A percentile compares a stretch with the other conserved stretches of the same genome.
Conservation (phyloP, 805 yeast species). For the Candida glaebosa region DNA sequence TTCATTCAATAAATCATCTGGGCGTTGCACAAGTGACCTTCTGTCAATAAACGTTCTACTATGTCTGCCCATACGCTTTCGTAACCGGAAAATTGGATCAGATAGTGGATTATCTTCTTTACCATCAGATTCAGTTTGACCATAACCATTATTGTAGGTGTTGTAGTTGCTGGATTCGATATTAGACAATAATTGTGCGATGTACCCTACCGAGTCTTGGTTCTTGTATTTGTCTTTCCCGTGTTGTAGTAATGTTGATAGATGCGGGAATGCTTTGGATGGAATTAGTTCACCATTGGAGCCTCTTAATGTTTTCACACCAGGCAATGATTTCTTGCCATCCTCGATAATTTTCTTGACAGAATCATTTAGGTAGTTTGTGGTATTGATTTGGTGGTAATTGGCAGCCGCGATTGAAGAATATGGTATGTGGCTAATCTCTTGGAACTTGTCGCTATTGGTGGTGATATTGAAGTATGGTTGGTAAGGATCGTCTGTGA, state of each 20-base stretch:
- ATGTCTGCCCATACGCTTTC: constrained; percentile 73
- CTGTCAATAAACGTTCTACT: constrained; percentile 75
- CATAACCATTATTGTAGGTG: constrained; percentile 38
- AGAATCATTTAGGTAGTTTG: constrained; percentile 47
- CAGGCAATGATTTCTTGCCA: constrained; percentile 44
- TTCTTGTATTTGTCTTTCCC: constrained; percentile 19
- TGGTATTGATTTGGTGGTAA: constrained; percentile 59
- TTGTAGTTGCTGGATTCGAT: constrained; percentile 37
- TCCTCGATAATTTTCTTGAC: constrained; percentile 42
- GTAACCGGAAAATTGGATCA: constrained; percentile 54
- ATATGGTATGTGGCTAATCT: constrained; percentile 68
- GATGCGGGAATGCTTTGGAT: constrained; percentile 46
- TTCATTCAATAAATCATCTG: constrained; percentile 34
- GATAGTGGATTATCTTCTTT: constrained; percentile 33
- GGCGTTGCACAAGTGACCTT: constrained; percentile 45
- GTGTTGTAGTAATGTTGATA: constrained; percentile 36
- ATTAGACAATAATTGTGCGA: constrained; percentile 37
- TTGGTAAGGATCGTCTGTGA: constrained; percentile 81
- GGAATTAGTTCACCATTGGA: constrained; percentile 48
- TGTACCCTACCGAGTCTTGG: constrained; percentile 25
- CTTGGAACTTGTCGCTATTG: constrained; percentile 44
- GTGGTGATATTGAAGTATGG: constrained; percentile 72
- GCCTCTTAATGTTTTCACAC: constrained; percentile 45
- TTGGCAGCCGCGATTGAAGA: constrained; percentile 71
- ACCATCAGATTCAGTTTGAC: constrained; percentile 17